Conservation (phyloP, 1,139 yeast species). For the Lodderomyces theae region DNA sequence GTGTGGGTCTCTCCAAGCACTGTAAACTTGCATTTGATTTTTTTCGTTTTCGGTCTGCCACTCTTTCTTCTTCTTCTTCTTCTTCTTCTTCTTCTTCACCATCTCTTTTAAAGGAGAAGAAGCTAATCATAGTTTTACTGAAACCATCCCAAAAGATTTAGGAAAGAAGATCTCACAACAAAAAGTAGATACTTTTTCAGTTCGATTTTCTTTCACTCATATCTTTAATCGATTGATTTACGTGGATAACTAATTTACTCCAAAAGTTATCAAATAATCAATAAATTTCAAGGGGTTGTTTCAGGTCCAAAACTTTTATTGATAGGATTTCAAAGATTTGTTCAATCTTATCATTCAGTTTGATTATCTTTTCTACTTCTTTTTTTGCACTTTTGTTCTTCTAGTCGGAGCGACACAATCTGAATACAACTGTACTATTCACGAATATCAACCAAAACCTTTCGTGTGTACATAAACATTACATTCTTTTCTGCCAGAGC, state of each 20-base stretch:
- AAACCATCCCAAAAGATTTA: background rate
- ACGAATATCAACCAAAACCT: no score
- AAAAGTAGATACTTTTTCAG: background rate
- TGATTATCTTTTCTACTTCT: no score
- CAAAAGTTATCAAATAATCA: background rate
- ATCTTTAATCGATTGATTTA: conserved; percentile 1
- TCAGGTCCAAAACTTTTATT: background rate
- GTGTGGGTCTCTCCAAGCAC: no score
- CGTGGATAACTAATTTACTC: background rate
- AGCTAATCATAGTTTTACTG: conserved; percentile 1
- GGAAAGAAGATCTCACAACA: background rate
- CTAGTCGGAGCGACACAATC: no score
- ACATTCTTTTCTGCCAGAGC: no score
- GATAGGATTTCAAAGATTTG: no score
- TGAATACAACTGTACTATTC: no score
- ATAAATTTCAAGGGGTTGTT: background rate
- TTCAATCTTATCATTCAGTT: no score
- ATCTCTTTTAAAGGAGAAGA: background rate
- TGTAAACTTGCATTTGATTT: background rate
- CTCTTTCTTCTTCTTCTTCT: background rate
- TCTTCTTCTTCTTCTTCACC: background rate
- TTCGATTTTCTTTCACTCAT: background rate
- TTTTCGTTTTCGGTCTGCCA: background rate
- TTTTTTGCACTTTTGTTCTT: no score
- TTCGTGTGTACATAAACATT: no score